A percentile compares a stretch with the other conserved stretches of the same genome.
Evolutionary conservation across 345 rosid genomes (phyloP).

Genomic region (Orychophragmus violaceus): DNA sequence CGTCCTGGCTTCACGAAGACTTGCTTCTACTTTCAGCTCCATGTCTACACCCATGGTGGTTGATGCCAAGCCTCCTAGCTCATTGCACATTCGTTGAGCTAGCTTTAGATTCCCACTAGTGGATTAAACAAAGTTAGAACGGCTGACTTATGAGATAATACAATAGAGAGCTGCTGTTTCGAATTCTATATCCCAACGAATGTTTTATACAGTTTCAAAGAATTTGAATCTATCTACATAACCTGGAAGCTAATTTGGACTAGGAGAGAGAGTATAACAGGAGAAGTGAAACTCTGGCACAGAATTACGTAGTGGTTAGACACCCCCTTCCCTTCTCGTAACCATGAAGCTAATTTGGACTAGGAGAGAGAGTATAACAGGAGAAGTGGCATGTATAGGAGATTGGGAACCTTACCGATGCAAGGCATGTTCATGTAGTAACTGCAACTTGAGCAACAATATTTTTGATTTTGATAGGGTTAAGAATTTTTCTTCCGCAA

Average conservation of each 20-base stretch:
- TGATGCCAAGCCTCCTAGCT: constrained; percentile 81
- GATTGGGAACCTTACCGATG: constrained; percentile 52
- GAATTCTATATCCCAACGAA: neutral
- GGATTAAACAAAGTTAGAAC: constrained; percentile 18
- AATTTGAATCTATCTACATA: neutral
- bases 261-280: too few relatives aligned
- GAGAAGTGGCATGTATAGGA: constrained; percentile 12
- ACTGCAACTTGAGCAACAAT: constrained; percentile 74
- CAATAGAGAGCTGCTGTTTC: neutral
- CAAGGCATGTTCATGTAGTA: constrained; percentile 84
- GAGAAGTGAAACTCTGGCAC: neutral
- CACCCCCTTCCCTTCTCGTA: neutral
- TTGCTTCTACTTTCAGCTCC: constrained; percentile 83
- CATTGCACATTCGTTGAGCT: constrained; percentile 81
- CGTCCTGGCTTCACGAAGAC: constrained; percentile 86
- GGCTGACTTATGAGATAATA: neutral
- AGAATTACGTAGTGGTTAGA: neutral
- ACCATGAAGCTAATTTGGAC: neutral
- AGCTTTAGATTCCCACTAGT: constrained; percentile 75
- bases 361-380: neutral
- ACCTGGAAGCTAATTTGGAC: too few relatives aligned
- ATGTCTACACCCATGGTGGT: constrained; percentile 74
- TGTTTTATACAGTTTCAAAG: neutral
- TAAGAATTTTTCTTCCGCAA: constrained; percentile 70
- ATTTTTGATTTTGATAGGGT: constrained; percentile 73